Base-by-base conservation (phyloP, 148 eudicot species). In the Rhododendron griersonianum region DNA sequence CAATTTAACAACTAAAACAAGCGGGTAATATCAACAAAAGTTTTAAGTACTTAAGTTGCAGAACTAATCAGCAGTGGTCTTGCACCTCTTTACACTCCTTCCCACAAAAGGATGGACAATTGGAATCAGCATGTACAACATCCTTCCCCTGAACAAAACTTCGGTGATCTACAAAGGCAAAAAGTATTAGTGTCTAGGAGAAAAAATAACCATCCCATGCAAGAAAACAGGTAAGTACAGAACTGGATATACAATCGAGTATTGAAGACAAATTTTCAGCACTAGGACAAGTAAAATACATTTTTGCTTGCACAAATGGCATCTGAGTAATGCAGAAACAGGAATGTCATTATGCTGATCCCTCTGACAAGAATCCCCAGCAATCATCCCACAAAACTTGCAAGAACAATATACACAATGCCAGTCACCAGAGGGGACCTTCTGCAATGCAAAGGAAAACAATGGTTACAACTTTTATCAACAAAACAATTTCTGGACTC, bases 361-460 rank as follows among this genome's bases (percentile, higher is more conserved):
- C 74, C 53, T 86, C 5, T 87, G 87, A 81, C 81, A 87, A 37
- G 87, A 86, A 88, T 73, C 71, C 78, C 77, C 91, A 67, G 88
- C 89, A 83, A 90, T 85, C 67, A 81, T 79, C 81, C 92, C 95
- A 88, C 99, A 98, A 85, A 90, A 92, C 83, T 98, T 98, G 96
- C 98, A 98, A 4, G 94, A 88, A 85, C 99, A 98, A 87, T 89
- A 94, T 15, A 90, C 87, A 89, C 99, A 98, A 69, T 87, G 87
- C 99, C 99, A 98, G 21, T 94, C 98, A 81, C 98, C 99, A 74
- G 94, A 87, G 82, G 99, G 99, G 78, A 95, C 87, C 73, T 93
- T 88, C 96, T 94, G 95, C 90, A 87, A 51, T 21, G 19, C 65
- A 74, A 81, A 57, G 48, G 63, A 75, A 19, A 44, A 63, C 41